These are phyloP conservation scores for Yamadazyma jaroonii DNA, from an alignment of 1,139 yeast species.

Conservation along the genomic window DNA sequence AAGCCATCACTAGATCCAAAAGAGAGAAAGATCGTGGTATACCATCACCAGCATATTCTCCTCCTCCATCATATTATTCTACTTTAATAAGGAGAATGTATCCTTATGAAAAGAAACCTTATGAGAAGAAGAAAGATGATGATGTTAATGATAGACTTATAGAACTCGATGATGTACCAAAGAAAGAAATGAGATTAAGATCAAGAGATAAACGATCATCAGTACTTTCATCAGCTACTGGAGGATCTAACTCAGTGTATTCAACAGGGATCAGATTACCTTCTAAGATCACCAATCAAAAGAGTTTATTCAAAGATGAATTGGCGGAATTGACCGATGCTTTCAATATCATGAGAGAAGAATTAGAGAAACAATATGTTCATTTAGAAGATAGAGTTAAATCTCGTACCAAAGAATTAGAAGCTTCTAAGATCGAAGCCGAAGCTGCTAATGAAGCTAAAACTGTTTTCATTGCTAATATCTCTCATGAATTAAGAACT, in stretches of 20 bases:
- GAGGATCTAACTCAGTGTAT: conserved; percentile 26
- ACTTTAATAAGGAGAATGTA: conserved; percentile 14
- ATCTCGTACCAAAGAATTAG: conserved; percentile 82
- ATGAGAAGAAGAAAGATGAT: not conserved
- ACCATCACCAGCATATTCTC: conserved; percentile 4
- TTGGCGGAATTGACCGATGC: conserved; percentile 84
- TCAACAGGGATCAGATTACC: conserved; percentile 45
- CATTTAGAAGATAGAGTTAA: conserved; percentile 88
- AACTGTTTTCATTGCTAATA: conserved; percentile 91
- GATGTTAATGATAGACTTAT: not conserved
- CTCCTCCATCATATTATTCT: conserved; percentile 18
- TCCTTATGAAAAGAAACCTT: conserved; percentile 7
- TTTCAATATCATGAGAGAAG: conserved; percentile 88
- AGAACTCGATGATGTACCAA: not conserved
- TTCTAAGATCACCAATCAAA: conserved; percentile 52
- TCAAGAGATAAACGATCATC: conserved; percentile 19
- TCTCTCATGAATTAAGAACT: conserved; percentile 91
- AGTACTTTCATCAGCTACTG: conserved; percentile 29
- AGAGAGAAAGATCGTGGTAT: conserved; percentile 18
- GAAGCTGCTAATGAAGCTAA: conserved; percentile 95
- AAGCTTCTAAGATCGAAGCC: conserved; percentile 84
- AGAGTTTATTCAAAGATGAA: conserved; percentile 74
- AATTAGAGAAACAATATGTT: conserved; percentile 76
- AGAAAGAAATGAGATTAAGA: conserved; percentile 3
- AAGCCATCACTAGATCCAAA: conserved; percentile 45